phyloP scores from a whole-genome alignment of 352 stramenopile genomes.

The Hyaloperonospora brassicae region DNA sequence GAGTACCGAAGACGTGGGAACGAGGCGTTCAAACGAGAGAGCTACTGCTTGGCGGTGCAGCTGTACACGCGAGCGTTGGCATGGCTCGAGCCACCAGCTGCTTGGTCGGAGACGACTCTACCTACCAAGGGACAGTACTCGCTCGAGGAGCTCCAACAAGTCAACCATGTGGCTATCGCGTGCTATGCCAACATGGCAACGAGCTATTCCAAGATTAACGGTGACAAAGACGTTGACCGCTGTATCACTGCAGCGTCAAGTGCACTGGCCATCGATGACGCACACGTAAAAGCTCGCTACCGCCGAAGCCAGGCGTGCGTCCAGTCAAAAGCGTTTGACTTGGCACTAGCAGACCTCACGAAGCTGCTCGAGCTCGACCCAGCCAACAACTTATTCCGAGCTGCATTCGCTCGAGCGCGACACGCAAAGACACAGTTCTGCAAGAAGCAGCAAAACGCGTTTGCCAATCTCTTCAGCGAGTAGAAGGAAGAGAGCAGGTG shows the following conservation, averaged over 20 bases:
- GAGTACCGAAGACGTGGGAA: constrained; percentile 48
- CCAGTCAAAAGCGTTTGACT: constrained; percentile 44
- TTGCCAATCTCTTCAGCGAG: constrained; percentile 31
- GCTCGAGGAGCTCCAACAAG: constrained; percentile 21
- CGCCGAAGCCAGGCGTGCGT: constrained; percentile 55
- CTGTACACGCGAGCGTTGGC: constrained; percentile 43
- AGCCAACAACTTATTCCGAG: constrained; percentile 37
- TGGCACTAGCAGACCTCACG: constrained; percentile 47
- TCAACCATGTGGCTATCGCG: constrained; percentile 32
- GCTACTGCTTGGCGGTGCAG: constrained; percentile 23
- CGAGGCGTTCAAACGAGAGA: constrained; percentile 40
- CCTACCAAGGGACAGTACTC: constrained; percentile 34
- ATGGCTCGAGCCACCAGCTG: constrained; percentile 45
- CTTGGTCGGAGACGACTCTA: constrained; percentile 10
- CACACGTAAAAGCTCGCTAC: constrained; percentile 58
- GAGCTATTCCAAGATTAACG: constrained; percentile 44
- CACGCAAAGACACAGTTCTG: constrained; percentile 26
- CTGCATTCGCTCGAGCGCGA: constrained; percentile 24
- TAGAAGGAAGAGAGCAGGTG: constrained; percentile 1
- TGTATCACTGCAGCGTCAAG: constrained; percentile 45
- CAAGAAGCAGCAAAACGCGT: constrained; percentile 37
- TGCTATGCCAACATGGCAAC: constrained; percentile 59
- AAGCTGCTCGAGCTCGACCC: constrained; percentile 30
- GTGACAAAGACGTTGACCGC: constrained; percentile 18
- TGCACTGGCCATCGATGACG: constrained; percentile 36